These are phyloP conservation scores for Akebia trifoliata DNA, from an alignment of 164 flowering plant genomes.

Conservation along the genomic window DNA sequence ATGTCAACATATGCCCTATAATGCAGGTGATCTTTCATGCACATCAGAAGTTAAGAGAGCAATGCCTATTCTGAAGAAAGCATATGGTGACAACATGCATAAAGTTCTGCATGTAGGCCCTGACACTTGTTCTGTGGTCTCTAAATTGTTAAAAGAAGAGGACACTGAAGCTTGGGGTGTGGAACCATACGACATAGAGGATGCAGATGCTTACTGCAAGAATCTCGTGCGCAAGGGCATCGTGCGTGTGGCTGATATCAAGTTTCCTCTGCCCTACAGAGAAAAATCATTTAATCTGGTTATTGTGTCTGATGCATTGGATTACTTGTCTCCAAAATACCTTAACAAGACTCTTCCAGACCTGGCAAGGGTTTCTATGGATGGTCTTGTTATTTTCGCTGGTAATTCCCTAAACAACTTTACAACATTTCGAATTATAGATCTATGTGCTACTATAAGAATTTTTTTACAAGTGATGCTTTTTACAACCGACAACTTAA, in stretches of 20 bases:
- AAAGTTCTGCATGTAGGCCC: constrained; percentile 96
- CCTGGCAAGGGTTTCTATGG: constrained; percentile 67
- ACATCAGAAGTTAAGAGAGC: constrained; percentile 67
- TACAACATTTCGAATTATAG: too few species aligned
- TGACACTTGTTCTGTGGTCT: constrained; percentile 79
- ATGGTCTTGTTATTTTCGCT: constrained; percentile 77
- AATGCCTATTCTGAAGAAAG: constrained; percentile 65
- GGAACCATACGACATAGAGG: constrained; percentile 91
- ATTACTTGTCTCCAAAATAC: constrained; percentile 86
- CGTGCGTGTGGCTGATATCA: constrained; percentile 89
- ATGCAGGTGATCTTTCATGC: constrained; percentile 67
- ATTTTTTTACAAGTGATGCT: too few species aligned
- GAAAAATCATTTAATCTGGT: constrained; percentile 79
- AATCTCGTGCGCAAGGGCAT: constrained; percentile 70
- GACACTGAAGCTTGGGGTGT: constrained; percentile 93
- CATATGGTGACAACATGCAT: constrained; percentile 78
- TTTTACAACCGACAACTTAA: too few species aligned
- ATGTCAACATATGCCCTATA: too few species aligned
- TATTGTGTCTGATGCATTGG: constrained; percentile 83
- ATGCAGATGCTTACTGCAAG: constrained; percentile 66
- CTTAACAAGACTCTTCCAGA: constrained; percentile 90
- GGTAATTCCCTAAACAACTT: too few species aligned
- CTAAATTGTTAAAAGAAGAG: constrained; percentile 67
- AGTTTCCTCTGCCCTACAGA: constrained; percentile 83
- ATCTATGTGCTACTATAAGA: too few species aligned